Base-by-base conservation (phyloP, 202 grass and related monocot genomes). In the Schoenoplectus triqueter region DNA sequence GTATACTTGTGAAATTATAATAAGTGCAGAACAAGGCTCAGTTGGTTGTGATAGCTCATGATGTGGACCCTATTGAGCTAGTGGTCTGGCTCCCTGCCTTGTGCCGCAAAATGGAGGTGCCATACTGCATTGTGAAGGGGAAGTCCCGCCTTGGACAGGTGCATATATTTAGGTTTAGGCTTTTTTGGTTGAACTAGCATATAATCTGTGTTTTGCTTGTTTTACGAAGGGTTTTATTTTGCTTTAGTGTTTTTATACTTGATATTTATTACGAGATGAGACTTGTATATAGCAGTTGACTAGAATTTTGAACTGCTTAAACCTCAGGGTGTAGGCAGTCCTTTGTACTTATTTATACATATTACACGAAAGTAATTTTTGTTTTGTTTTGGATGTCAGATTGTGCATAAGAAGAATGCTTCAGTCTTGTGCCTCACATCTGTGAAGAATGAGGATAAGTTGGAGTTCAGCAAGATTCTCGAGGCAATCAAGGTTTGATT, bases 401-500 rank as follows among this genome's bases (percentile, higher is more conserved):
- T 96, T 73, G 93, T 96, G 39, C 93, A 96, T 87, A 96, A 93
- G 93, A 96, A 96, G 81, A 96, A 86, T 1, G 81, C 93, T 56
- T 91, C 93, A 1, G 93, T 96, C 18, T 84, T 96, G 10, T 96
- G 93, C 62, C 78, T 96, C 44, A 93, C 93, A 45, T 93, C 93
- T 55, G 93, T 95, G 20, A 95, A 95, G 91, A 95, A 95, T 0
- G 93, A 95, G 87, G 93, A 95, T 85, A 95, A 95, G 84, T 89
- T 95, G 86, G 93, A 95, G 44, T 95, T 95, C 84, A 95, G 93
- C 89, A 96, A 96, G 91, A 96, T 96, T 71, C 88, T 96, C 67
- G 93, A 96, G 84, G 93, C 91, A 46, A 96, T 96, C 42, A 96
- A 96, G 91, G 93, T 57, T 57, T 57, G 55, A 57, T 57, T 57